Base-by-base conservation (phyloP, 1,284 basidiomycete species). In the Tremellales sp. region DNA sequence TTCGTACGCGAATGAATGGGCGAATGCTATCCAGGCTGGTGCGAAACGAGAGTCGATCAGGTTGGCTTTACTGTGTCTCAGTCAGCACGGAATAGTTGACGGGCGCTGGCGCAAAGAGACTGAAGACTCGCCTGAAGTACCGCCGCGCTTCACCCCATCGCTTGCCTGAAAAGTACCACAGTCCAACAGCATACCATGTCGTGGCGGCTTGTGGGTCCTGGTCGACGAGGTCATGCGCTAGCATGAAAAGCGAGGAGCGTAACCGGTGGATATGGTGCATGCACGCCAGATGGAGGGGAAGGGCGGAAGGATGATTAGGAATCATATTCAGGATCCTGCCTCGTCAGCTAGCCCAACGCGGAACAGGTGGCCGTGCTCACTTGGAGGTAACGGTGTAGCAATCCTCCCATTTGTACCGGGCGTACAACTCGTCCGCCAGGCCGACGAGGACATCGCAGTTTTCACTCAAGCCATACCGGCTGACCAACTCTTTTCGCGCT, bases 151-250 rank as follows among this genome's bases (percentile, higher is more conserved):
- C 88, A 17, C 83, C 78, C 84, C 86, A 98, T 59, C 93, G 86
- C 47, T 82, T 81, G 15, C 84, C 83, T 24, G 84, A 82, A 47
- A 94, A 82, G 70, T 99, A 98, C 90, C 94, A 99, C 33, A 96
- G 83, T 0, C 94, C 96, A 19, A 97, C 96, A 2, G 94, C 92
- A 72, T 97, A 99, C 96, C 96, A 99, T 57, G 89, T 91, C 43
- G 90, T 82, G 0, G 91, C 84, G 37, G 87, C 85, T 62, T 93
- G 88, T 0, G 96, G 93, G 64, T 97, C 91, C 42, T 83, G 83
- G 45, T 96, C 89, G 11, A 97, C 92, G 61, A 99, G 81, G 62
- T 94, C 87, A 67, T 98, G 96, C 0, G 96, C 93, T 25, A 98
- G 80, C 56, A 98, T 84, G 75, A 97, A 99, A 1, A 99, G 81